phyloP scores from a whole-genome alignment of 176 grass and related monocot species.

The Aegilops bicornis region DNA sequence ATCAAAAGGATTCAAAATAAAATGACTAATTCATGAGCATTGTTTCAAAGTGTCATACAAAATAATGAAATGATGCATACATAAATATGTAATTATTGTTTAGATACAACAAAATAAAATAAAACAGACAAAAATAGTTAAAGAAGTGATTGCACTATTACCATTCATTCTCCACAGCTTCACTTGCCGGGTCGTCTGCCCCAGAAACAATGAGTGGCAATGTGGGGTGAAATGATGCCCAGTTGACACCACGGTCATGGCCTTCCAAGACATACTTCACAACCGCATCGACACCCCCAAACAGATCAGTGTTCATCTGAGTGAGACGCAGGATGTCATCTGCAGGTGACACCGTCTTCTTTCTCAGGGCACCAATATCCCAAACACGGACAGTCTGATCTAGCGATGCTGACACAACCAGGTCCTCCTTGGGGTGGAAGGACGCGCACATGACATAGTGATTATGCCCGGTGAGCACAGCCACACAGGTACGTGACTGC shows the following conservation, averaged over 20 bases:
- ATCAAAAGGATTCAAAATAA: background rate
- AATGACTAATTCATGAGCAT: background rate
- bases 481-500: conserved; percentile 72
- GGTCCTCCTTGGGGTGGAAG: conserved; percentile 76
- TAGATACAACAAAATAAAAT: background rate
- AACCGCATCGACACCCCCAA: conserved; percentile 71
- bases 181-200: conserved; percentile 74
- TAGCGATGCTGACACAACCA: conserved; percentile 78
- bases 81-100: background rate
- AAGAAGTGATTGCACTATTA: conserved; percentile 17
- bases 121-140: background rate
- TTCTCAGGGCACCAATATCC: conserved; percentile 76
- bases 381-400: conserved; percentile 84
- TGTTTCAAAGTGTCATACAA: background rate
- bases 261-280: conserved; percentile 89
- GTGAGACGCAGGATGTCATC: conserved; percentile 52
- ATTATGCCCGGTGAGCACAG: conserved; percentile 78
- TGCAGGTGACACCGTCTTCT: conserved; percentile 66
- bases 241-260: conserved; percentile 86
- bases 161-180: conserved; percentile 93
- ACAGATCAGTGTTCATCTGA: conserved; percentile 77
- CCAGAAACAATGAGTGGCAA: conserved; percentile 79
- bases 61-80: background rate
- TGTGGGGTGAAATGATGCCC: conserved; percentile 77
- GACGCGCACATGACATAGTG: conserved; percentile 89